Percentiles rank a stretch among this genome's conserved stretches.
These are phyloP conservation scores for Dactylis glomerata DNA, from an alignment of 176 grass and related monocot species.

Conservation along the genomic window DNA sequence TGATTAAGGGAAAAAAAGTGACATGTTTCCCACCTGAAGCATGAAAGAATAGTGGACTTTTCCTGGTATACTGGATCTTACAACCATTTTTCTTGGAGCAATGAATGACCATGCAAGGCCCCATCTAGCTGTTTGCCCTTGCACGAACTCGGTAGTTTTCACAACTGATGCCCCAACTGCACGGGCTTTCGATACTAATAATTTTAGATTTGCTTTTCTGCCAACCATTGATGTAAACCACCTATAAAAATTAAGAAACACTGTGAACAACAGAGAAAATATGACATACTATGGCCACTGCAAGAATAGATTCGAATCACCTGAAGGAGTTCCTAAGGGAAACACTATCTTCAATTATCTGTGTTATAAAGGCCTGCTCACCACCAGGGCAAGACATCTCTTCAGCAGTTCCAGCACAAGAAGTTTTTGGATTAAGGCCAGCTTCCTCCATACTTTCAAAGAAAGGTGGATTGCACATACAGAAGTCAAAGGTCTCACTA, in stretches of 20 bases:
- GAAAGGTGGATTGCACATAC: conserved; percentile 98
- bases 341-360: conserved; percentile 79
- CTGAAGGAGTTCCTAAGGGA: conserved; percentile 73
- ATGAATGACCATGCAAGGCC: conserved; percentile 95
- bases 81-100: conserved; percentile 55
- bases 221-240: conserved; percentile 99
- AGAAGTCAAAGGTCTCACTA: conserved; percentile 83
- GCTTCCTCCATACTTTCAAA: conserved; percentile 88
- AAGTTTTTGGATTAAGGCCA: conserved; percentile 82
- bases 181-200: conserved; percentile 59
- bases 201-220: conserved; percentile 78
- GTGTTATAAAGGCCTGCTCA: conserved; percentile 62
- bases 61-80: conserved; percentile 43
- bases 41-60: conserved; percentile 71
- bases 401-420: conserved; percentile 59
- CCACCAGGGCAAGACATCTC: conserved; percentile 90
- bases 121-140: conserved; percentile 91
- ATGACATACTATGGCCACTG: background rate
- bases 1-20: conserved; percentile 14
- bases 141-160: conserved; percentile 92
- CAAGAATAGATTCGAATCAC: conserved; percentile 27
- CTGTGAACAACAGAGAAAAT: background rate
- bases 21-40: conserved; percentile 54
- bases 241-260: conserved; percentile 31
- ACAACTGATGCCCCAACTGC: conserved; percentile 61